Evolutionary conservation across 2,329 filamentous ascomycete genomes (phyloP), one percentile per base, ranked within the genome.

Genomic region (Dothideomycetes sp.): DNA sequence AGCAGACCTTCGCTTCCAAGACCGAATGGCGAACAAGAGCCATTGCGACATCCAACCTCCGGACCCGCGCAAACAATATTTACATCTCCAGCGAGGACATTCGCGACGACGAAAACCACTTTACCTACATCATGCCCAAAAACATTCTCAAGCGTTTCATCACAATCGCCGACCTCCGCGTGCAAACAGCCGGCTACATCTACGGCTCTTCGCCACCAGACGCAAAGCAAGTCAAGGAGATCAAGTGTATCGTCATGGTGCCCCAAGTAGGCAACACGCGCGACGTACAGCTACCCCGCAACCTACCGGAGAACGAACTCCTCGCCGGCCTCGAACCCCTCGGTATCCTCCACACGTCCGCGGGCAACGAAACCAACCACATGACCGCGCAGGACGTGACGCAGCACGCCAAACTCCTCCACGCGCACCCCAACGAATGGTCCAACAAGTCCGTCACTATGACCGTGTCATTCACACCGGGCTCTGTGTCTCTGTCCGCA

Each of bases 141-240:
- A 98, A 98, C 60, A 81, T 98, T 36, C 74, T 98, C 53, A 95
- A 94, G 73, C 84, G 86, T 48, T 98, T 98, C 70, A 96, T 98
- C 65, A 91, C 85, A 17, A 93, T 98, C 56, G 83, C 91, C 34
- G 91, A 98, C 66, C 75, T 98, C 41, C 84, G 93, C 35, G 88
- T 96, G 11, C 91, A 98, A 63, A 88, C 98, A 36, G 88, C 89
- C 12, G 91, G 88, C 1, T 98, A 94, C 59, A 73, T 98, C 1
- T 98, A 98, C 58, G 91, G 91, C 49, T 78, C 78, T 34, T 94
- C 89, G 1, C 88, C 91, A 3, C 81, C 84, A 5, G 91, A 96
- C 64, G 95, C 96, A 55, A 83, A 89, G 49, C 85, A 94, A 56
- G 84, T 98, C 61, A 98, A 96, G 72, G 93, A 98, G 60, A 80